A percentile compares a stretch with the other conserved stretches of the same genome.
Evolutionary conservation across 192 early-diverging fungal genomes (phyloP).

Genomic region (Thoreauomyces humboldtii): DNA sequence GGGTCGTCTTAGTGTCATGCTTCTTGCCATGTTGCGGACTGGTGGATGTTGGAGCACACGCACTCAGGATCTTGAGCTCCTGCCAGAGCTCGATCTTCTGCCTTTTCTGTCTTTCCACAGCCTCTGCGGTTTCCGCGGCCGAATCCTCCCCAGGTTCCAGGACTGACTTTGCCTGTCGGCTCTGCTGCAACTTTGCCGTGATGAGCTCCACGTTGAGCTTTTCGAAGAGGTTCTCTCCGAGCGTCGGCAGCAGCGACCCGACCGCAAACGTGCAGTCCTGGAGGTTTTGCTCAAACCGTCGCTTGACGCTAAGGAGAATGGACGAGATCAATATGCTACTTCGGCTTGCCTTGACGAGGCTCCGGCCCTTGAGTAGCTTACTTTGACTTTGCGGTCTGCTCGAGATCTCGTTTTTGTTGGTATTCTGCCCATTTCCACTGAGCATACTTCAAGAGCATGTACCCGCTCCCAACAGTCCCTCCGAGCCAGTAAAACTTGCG

Average conservation of each 20-base stretch:
- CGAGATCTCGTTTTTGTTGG: slow-evolving; percentile 61
- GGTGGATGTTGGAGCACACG: background rate
- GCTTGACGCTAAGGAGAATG: slow-evolving; percentile 77
- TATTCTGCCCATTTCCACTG: slow-evolving; percentile 70
- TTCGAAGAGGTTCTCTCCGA: slow-evolving; percentile 74
- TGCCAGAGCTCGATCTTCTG: slow-evolving; percentile 74
- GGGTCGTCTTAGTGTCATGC: background rate
- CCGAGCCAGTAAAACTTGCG: slow-evolving; percentile 28
- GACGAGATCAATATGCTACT: too few species aligned
- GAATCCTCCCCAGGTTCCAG: background rate
- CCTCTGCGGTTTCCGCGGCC: slow-evolving; percentile 1
- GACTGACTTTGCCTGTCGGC: slow-evolving; percentile 16
- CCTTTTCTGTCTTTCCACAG: background rate
- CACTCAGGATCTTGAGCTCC: slow-evolving; percentile 83
- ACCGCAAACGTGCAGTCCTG: slow-evolving; percentile 87
- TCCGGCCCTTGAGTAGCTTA: too few species aligned
- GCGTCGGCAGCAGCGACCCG: slow-evolving; percentile 74
- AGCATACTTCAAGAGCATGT: slow-evolving; percentile 59
- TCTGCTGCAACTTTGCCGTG: slow-evolving; percentile 63
- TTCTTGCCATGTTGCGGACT: background rate
- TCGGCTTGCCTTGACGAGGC: too few species aligned
- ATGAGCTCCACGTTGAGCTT: slow-evolving; percentile 78
- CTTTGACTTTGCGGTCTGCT: slow-evolving; percentile 76
- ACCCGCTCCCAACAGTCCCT: slow-evolving; percentile 29
- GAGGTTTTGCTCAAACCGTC: slow-evolving; percentile 93